Conservation (phyloP, 169 alveolate genomes). For the Babesia divergens region DNA sequence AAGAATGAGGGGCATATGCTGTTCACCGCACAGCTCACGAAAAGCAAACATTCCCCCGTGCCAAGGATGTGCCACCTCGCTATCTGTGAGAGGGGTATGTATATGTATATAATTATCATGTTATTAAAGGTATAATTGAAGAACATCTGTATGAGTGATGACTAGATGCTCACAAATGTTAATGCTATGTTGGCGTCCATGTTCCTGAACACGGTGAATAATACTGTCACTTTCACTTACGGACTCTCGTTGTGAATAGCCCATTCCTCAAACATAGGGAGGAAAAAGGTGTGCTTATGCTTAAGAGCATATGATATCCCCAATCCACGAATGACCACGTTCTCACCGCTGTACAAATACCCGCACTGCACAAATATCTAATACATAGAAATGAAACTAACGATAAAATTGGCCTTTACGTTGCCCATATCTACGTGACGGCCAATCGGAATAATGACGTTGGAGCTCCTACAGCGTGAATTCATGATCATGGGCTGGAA, state of each 20-base stretch:
- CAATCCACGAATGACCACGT: conserved; percentile 19
- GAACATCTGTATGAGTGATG: not conserved
- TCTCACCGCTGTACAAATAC: conserved; percentile 38
- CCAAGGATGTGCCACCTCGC: not conserved
- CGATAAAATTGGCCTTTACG: conserved; percentile 52
- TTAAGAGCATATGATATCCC: conserved; percentile 7
- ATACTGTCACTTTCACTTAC: not conserved
- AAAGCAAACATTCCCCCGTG: not conserved
- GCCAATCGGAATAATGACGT: conserved; percentile 40
- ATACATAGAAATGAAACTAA: not conserved
- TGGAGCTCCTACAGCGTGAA: conserved; percentile 44
- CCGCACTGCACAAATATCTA: conserved; percentile 31
- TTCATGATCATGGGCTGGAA: conserved; percentile 53
- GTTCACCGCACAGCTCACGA: conserved; percentile 1
- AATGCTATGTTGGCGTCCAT: conserved; percentile 20
- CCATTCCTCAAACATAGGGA: conserved; percentile 56
- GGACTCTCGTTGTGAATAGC: conserved; percentile 37
- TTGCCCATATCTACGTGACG: conserved; percentile 28
- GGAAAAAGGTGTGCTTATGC: conserved; percentile 31
- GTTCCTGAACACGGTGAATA: not conserved
- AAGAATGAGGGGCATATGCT: not conserved
- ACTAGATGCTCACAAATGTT: conserved; percentile 30
- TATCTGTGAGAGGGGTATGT: not conserved
- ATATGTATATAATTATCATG: not conserved
- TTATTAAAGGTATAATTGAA: not conserved